phyloP scores from a whole-genome alignment of 1,139 yeast genomes.

The Blastobotrys petasosporus region DNA sequence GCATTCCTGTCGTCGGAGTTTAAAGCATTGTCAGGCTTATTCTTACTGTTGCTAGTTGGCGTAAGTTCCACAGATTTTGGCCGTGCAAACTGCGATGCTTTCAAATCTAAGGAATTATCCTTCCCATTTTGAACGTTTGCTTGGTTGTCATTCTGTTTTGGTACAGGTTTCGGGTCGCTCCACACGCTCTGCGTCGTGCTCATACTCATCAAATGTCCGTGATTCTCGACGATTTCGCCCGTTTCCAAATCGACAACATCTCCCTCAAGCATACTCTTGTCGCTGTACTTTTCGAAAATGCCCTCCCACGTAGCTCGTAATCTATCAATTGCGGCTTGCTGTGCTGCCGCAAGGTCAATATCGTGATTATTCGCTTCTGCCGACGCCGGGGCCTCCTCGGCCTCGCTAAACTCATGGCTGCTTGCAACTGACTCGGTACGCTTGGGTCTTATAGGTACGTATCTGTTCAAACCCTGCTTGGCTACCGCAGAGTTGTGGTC shows the following conservation, averaged over 20 bases:
- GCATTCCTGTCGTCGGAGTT: no score
- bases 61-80: no score
- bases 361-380: not conserved
- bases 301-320: slow-evolving; percentile 43
- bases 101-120: no score
- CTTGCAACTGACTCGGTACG: no score
- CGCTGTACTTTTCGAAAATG: slow-evolving; percentile 48
- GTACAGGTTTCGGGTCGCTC: not conserved
- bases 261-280: slow-evolving; percentile 50
- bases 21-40: no score
- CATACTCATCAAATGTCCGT: slow-evolving; percentile 55
- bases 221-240: slow-evolving; percentile 53
- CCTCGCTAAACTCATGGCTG: slow-evolving; percentile 4
- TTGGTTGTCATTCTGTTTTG: no score
- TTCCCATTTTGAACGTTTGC: no score
- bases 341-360: not conserved
- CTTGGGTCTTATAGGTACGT: no score
- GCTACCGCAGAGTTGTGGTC: no score
- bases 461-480: no score
- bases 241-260: slow-evolving; percentile 60
- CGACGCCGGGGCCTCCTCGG: slow-evolving; percentile 6
- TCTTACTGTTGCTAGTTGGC: no score
- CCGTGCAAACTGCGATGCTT: no score
- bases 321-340: slow-evolving; percentile 7
- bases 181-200: slow-evolving; percentile 6